Conservation (phyloP, 139 green algal species). For the Chlamydomonas sp. region DNA sequence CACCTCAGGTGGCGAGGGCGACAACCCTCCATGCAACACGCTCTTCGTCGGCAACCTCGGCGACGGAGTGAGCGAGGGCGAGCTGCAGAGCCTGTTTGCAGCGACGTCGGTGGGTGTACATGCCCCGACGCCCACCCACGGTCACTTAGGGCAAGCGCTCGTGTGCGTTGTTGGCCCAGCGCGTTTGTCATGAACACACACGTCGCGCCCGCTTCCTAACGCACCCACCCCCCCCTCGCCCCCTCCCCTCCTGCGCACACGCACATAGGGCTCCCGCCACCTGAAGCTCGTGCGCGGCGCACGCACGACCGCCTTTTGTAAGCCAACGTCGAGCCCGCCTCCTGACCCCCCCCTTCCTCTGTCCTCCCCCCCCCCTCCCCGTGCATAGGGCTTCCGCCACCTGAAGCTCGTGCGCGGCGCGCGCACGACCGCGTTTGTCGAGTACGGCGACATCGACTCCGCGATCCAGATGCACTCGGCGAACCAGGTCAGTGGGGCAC, state of each 20-base stretch:
- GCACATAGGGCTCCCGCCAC: slow-evolving; percentile 61
- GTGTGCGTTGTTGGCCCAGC: neutral
- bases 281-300: slow-evolving; percentile 69
- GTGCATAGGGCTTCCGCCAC: slow-evolving; percentile 61
- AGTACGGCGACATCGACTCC: slow-evolving; percentile 66
- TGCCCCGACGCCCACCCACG: no score
- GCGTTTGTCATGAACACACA: neutral
- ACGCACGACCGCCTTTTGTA: slow-evolving; percentile 75
- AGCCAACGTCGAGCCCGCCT: no score
- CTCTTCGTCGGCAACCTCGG: slow-evolving; percentile 76
- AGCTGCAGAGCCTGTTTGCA: slow-evolving; percentile 63
- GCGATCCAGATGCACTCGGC: slow-evolving; percentile 62
- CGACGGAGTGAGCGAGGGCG: slow-evolving; percentile 52
- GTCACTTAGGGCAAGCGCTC: neutral
- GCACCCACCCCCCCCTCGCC: no score
- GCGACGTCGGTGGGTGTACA: neutral
- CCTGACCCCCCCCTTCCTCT: no score
- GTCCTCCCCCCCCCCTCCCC: no score
- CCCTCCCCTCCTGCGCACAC: no score
- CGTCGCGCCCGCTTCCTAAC: no score
- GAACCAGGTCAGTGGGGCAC: no score
- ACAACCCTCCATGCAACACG: slow-evolving; percentile 90
- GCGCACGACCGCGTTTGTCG: slow-evolving; percentile 69
- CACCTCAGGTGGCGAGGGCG: slow-evolving; percentile 75
- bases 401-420: slow-evolving; percentile 69